Percentiles rank a stretch among this genome's conserved stretches.
These are phyloP conservation scores for Silene coronaria DNA, from an alignment of 179 eudicot species.

Conservation along the genomic window DNA sequence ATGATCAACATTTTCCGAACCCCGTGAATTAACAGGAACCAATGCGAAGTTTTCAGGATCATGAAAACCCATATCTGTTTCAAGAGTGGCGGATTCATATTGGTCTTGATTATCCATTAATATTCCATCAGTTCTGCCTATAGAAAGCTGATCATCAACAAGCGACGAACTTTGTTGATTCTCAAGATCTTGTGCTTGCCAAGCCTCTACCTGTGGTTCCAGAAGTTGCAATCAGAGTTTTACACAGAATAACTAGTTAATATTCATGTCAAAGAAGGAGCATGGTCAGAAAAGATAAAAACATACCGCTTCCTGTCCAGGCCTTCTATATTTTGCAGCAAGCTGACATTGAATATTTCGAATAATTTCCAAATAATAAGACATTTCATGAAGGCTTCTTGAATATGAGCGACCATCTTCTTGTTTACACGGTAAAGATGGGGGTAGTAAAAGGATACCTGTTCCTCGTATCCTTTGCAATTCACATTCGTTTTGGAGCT, in stretches of 20 bases:
- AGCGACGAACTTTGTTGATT: conserved; percentile 23
- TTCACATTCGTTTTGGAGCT: conserved; percentile 35
- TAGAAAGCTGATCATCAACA: conserved; percentile 37
- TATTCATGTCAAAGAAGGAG: neutral
- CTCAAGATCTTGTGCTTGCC: conserved; percentile 34
- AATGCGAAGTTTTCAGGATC: conserved; percentile 49
- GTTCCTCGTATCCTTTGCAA: conserved; percentile 22
- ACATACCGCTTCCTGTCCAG: conserved; percentile 61
- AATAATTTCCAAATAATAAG: conserved; percentile 66
- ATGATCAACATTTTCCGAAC: conserved; percentile 27
- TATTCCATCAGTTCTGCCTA: conserved; percentile 30
- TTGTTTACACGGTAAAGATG: conserved; percentile 35
- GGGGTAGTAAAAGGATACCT: conserved; percentile 27
- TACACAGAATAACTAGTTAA: conserved; percentile 3
- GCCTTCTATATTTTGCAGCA: conserved; percentile 54
- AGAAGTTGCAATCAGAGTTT: conserved; percentile 9
- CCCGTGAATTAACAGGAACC: conserved; percentile 42
- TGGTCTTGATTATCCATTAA: conserved; percentile 32
- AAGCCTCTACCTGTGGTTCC: conserved; percentile 45
- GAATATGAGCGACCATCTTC: conserved; percentile 26
- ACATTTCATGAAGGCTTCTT: conserved; percentile 65
- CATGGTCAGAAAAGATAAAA: conserved; percentile 10
- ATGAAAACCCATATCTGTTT: conserved; percentile 29
- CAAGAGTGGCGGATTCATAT: conserved; percentile 30
- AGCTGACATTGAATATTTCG: conserved; percentile 67